A percentile compares a stretch with the other conserved stretches of the same genome.
Evolutionary conservation across 1,139 yeast species (phyloP).

Genomic region (Zygoascus hellenicus): DNA sequence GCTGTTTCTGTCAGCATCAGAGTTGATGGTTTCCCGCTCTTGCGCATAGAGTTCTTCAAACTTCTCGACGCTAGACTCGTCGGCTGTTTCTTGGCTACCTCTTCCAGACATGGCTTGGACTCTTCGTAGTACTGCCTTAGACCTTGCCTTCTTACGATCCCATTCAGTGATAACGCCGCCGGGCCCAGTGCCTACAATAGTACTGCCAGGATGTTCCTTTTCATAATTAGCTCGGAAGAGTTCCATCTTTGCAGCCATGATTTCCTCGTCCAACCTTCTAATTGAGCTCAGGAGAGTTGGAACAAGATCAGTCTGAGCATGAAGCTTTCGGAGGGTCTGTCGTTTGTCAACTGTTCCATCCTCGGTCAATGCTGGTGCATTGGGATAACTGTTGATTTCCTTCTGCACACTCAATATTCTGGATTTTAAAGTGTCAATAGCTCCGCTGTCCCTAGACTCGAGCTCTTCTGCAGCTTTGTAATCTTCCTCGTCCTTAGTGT

Average conservation of each 20-base stretch:
- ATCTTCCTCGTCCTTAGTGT: constrained; percentile 58
- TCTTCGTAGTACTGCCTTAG: constrained; percentile 73
- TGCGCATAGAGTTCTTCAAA: constrained; percentile 54
- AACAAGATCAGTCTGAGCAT: constrained; percentile 56
- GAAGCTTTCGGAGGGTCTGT: constrained; percentile 48
- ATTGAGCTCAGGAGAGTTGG: constrained; percentile 65
- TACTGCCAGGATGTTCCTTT: constrained; percentile 61
- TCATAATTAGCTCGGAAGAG: constrained; percentile 49
- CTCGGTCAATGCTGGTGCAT: constrained; percentile 26
- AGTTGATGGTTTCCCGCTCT: constrained; percentile 49
- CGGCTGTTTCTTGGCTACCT: constrained; percentile 40
- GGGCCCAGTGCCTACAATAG: constrained; percentile 75
- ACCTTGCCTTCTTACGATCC: constrained; percentile 72
- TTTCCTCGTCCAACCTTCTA: constrained; percentile 56
- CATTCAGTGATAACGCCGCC: constrained; percentile 77
- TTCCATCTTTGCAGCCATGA: constrained; percentile 63
- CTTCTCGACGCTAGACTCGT: constrained; percentile 40
- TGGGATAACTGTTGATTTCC: constrained; percentile 37
- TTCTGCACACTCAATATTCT: constrained; percentile 54
- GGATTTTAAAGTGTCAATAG: constrained; percentile 58
- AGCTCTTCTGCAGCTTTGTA: constrained; percentile 41
- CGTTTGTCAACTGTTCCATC: constrained; percentile 34
- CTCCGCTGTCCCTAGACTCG: constrained; percentile 43
- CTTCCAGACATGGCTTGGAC: constrained; percentile 92
- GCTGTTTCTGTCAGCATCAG: constrained; percentile 50